Base-by-base conservation (phyloP, 495 filamentous ascomycete genomes). In the Tuber melanosporum region DNA sequence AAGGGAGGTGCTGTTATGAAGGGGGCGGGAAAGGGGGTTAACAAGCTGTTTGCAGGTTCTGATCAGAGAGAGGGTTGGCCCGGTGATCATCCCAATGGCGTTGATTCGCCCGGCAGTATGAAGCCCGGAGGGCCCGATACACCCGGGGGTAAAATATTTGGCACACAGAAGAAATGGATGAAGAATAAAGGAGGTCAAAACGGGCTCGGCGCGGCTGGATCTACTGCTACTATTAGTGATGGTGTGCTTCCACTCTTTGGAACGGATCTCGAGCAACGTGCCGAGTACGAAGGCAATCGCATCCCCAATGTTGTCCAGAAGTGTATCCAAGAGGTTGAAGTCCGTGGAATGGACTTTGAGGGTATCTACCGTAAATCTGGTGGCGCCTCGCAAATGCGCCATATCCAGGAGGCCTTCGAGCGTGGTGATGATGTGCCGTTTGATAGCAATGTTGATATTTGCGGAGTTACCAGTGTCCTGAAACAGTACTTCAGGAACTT, bases 281-380 rank as follows among this genome's bases (percentile, higher is more conserved):
- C 93, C 83, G 94, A 97, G 73, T 93, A 90, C 82, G 96, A 99
- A 84, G 92, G 92, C 77, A 91, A 92, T 66, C 90, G 93, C 74
- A 95, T 99, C 76, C 96, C 96, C 39, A 90, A 90, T 82, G 91
- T 99, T 71, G 91, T 99, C 57, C 93, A 91, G 74, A 92, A 94
- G 72, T 99, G 96, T 85, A 97, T 99, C 81, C 93, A 97, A 83
- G 95, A 99, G 86, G 96, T 99, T 74, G 95, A 98, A 85, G 85
- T 95, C 39, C 91, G 96, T 85, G 95, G 95, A 69, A 98, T 99
- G 94, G 94, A 98, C 82, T 89, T 96, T 83, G 95, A 98, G 85
- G 96, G 96, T 73, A 97, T 99, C 79, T 99, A 99, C 86, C 91
- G 96, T 78, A 99, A 99, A 87, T 95, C 93, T 46, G 96, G 96